These are phyloP conservation scores for Hygrophila difformis DNA, from an alignment of 257 asterid genomes.

Conservation along the genomic window DNA sequence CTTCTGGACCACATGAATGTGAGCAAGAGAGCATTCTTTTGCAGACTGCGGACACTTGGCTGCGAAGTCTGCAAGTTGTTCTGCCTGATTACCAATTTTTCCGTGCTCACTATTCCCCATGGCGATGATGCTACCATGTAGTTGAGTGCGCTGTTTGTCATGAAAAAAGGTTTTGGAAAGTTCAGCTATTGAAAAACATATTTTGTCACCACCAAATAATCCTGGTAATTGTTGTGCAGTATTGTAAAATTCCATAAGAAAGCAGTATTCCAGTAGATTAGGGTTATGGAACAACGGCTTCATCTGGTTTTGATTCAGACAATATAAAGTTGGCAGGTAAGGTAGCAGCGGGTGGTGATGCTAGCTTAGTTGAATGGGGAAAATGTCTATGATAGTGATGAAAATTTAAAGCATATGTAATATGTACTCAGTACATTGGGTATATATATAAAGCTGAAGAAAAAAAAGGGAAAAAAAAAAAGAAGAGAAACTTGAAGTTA, in stretches of 20 bases:
- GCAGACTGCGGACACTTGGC: conserved; percentile 64
- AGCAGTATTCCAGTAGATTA: conserved; percentile 19
- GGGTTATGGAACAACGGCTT: conserved; percentile 15
- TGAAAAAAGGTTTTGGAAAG: conserved; percentile 16
- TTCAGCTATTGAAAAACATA: conserved; percentile 14
- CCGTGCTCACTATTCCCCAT: conserved; percentile 17
- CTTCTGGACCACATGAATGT: conserved; percentile 45
- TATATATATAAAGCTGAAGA: conserved; percentile 11
- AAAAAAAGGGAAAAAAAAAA: too few species aligned
- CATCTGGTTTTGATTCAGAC: conserved; percentile 14
- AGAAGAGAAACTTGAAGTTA: too few species aligned
- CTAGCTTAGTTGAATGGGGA: conserved; percentile 12
- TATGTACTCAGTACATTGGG: conserved; percentile 15
- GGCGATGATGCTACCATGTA: neutral
- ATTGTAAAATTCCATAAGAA: conserved; percentile 23
- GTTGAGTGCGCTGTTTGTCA: conserved; percentile 11
- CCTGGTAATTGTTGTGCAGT: conserved; percentile 30
- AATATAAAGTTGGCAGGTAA: too few species aligned
- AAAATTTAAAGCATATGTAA: conserved; percentile 20
- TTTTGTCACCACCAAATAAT: conserved; percentile 8
- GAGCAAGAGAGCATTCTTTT: conserved; percentile 54
- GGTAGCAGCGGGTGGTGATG: conserved; percentile 16
- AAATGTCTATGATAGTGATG: conserved; percentile 20
- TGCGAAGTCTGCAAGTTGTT: conserved; percentile 31
- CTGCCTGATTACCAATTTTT: conserved; percentile 71